phyloP scores from a whole-genome alignment of 768 basidiomycete species.

The Crucibulum laeve region DNA sequence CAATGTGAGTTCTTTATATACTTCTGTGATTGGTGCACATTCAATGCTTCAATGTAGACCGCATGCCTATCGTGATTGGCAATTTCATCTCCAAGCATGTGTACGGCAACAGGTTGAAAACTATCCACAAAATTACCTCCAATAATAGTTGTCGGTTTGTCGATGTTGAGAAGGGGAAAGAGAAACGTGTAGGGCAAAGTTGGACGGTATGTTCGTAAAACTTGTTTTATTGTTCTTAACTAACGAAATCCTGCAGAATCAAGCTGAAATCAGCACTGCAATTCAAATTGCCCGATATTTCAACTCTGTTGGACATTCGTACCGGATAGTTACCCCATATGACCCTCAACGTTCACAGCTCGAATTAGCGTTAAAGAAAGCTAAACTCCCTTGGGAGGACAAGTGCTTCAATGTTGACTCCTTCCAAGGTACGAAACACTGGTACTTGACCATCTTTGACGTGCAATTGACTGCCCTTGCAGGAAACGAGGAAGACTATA shows the following conservation, averaged over 20 bases:
- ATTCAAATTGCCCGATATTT: slow-evolving; percentile 42
- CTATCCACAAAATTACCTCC: slow-evolving; percentile 31
- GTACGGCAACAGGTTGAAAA: slow-evolving; percentile 49
- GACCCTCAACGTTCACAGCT: slow-evolving; percentile 59
- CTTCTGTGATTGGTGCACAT: background rate
- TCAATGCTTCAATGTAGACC: slow-evolving; percentile 25
- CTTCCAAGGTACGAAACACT: slow-evolving; percentile 57
- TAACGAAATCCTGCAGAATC: slow-evolving; percentile 38
- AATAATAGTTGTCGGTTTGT: slow-evolving; percentile 52
- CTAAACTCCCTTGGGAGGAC: slow-evolving; percentile 47
- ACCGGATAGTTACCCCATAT: slow-evolving; percentile 69
- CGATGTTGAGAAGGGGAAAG: slow-evolving; percentile 34
- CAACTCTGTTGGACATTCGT: slow-evolving; percentile 32
- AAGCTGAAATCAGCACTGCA: slow-evolving; percentile 41
- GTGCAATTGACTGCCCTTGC: background rate
- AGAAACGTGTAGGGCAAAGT: slow-evolving; percentile 24
- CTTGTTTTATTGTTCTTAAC: slow-evolving; percentile 1
- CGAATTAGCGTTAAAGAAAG: slow-evolving; percentile 42
- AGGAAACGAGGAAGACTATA: slow-evolving; percentile 75
- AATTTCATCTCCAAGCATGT: slow-evolving; percentile 55
- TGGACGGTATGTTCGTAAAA: slow-evolving; percentile 28
- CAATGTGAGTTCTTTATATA: slow-evolving; percentile 45
- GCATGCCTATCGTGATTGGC: slow-evolving; percentile 65
- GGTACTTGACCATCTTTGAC: too few relatives aligned
- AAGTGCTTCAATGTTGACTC: slow-evolving; percentile 75